Percentiles rank a stretch among this genome's conserved stretches.
phyloP scores from a whole-genome alignment of 1,284 basidiomycete genomes.

The Thelephora terrestris region DNA sequence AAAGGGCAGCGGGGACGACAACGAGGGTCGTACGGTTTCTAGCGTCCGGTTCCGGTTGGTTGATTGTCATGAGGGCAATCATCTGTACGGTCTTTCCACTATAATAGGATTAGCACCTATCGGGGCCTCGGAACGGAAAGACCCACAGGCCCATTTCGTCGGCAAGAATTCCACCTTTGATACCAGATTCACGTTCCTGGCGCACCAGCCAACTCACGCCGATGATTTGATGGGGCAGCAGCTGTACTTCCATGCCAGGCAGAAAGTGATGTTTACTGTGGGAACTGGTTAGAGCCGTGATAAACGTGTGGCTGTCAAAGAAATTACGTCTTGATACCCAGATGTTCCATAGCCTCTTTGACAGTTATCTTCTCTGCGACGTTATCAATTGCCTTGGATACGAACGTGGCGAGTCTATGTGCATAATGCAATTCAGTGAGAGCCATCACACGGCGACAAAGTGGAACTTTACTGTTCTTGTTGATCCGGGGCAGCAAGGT shows the following conservation, averaged over 20 bases:
- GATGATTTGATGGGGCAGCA: conserved; percentile 64
- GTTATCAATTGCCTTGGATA: conserved; percentile 46
- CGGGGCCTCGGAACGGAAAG: neutral
- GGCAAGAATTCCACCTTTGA: conserved; percentile 71
- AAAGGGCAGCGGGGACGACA: conserved; percentile 58
- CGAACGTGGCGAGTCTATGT: conserved; percentile 46
- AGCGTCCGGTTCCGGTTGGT: conserved; percentile 38
- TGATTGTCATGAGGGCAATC: conserved; percentile 61
- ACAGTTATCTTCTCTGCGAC: conserved; percentile 41
- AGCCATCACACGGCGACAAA: neutral
- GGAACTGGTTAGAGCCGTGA: neutral
- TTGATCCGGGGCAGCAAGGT: conserved; percentile 17
- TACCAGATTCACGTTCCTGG: conserved; percentile 35
- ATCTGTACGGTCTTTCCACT: conserved; percentile 60
- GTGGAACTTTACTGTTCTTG: conserved; percentile 8
- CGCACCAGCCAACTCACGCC: conserved; percentile 64
- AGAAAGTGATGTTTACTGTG: conserved; percentile 40
- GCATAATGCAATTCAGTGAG: neutral
- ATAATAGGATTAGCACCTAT: neutral
- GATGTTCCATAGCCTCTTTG: conserved; percentile 36
- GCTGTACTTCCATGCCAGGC: conserved; percentile 52
- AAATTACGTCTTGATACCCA: conserved; percentile 38
- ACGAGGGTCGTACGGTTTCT: conserved; percentile 45
- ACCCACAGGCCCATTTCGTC: conserved; percentile 18
- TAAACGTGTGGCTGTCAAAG: neutral